Percentiles rank a stretch among this genome's conserved stretches.
These are phyloP conservation scores for Pseudocercospora macadamiae DNA, from an alignment of 2,329 filamentous ascomycete genomes.

Conservation along the genomic window DNA sequence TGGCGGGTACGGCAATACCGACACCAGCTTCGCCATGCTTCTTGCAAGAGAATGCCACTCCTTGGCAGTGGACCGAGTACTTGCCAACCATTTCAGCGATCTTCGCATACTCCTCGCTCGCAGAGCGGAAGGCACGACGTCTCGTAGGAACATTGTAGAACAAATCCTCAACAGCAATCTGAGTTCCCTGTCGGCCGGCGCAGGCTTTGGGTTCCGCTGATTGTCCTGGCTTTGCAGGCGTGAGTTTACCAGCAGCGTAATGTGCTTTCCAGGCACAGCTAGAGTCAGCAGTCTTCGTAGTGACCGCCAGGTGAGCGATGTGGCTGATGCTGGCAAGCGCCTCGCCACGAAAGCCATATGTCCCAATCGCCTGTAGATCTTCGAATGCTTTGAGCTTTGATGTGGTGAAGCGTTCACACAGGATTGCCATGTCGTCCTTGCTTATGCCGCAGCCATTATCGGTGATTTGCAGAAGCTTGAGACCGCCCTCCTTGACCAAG, in stretches of 20 bases:
- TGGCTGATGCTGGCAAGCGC: slow-evolving; percentile 97
- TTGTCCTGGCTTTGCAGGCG: slow-evolving; percentile 84
- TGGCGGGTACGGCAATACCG: slow-evolving; percentile 76
- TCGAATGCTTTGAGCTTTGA: slow-evolving; percentile 95
- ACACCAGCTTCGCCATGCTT: slow-evolving; percentile 88
- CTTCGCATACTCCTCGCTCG: slow-evolving; percentile 95
- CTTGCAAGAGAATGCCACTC: slow-evolving; percentile 95
- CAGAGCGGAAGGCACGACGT: slow-evolving; percentile 83
- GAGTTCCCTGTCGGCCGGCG: slow-evolving; percentile 85
- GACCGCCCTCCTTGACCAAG: slow-evolving; percentile 87
- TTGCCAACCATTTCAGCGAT: slow-evolving; percentile 93
- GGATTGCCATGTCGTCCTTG: slow-evolving; percentile 85
- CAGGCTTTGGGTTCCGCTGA: slow-evolving; percentile 81
- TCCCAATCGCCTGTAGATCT: slow-evolving; percentile 84
- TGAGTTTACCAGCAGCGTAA: slow-evolving; percentile 80
- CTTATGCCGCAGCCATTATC: slow-evolving; percentile 97
- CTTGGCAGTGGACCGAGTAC: slow-evolving; percentile 87
- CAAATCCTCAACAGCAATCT: slow-evolving; percentile 92
- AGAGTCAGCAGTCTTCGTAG: slow-evolving; percentile 87
- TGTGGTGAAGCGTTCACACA: slow-evolving; percentile 95
- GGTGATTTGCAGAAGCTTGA: slow-evolving; percentile 94
- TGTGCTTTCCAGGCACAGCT: slow-evolving; percentile 87
- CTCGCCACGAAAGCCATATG: slow-evolving; percentile 97
- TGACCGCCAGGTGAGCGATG: slow-evolving; percentile 93
- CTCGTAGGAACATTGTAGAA: slow-evolving; percentile 96